phyloP scores from a whole-genome alignment of 257 asterid genomes.

The Plectranthus barbatus region DNA sequence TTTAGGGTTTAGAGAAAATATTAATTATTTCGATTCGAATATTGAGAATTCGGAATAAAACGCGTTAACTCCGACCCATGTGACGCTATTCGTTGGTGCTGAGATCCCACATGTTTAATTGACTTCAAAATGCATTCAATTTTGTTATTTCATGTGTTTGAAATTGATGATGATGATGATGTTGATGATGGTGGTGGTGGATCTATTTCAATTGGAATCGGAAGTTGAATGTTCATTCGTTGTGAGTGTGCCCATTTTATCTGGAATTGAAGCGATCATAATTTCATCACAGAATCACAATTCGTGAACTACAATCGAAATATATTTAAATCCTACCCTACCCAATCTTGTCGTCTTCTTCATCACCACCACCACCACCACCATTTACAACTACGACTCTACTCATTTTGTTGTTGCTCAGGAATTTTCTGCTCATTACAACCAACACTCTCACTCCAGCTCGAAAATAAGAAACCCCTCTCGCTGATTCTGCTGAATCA shows the following conservation, averaged over 20 bases:
- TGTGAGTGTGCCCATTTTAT: too few species aligned
- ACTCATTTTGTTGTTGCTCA: neutral
- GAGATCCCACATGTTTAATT: neutral
- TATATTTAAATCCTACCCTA: constrained; percentile 1
- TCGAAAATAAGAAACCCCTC: neutral
- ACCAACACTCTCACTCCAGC: neutral
- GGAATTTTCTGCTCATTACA: neutral
- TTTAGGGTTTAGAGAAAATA: too few species aligned
- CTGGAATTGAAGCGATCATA: too few species aligned
- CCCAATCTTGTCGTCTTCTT: constrained; percentile 1
- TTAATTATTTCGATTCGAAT: too few species aligned
- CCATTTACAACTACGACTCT: neutral
- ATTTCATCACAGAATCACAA: constrained; percentile 4
- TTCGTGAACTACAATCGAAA: constrained; percentile 24
- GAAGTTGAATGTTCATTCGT: too few species aligned
- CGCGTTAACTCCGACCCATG: constrained; percentile 4
- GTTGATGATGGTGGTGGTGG: too few species aligned
- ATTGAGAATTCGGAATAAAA: neutral
- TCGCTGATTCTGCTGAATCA: neutral
- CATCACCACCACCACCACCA: constrained; percentile 9
- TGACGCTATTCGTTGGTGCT: neutral
- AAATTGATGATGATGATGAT: neutral
- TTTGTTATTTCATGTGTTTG: too few species aligned
- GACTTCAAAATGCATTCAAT: neutral
- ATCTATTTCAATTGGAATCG: too few species aligned